Base-by-base conservation (phyloP, 2,329 filamentous ascomycete species). In the Aspergillus neoniger region DNA sequence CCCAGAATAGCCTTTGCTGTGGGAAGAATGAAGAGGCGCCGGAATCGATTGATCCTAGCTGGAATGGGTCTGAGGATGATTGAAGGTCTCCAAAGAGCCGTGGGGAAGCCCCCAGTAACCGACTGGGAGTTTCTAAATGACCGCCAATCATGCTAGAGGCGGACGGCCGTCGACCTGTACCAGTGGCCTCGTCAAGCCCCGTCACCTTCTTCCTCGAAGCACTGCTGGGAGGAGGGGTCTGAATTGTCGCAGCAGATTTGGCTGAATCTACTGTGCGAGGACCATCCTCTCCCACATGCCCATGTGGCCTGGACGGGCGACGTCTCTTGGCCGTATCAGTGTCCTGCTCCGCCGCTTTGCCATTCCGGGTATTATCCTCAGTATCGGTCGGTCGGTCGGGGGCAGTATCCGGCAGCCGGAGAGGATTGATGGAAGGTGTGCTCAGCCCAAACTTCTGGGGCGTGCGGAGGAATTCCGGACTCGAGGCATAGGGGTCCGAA, bases 211-310 rank as follows among this genome's bases (percentile, higher is more conserved):
- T 80, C 68, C 81, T 79, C 5, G 81, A 83, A 17, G 83, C 84
- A 72, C 85, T 80, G 25, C 85, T 87, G 2, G 85, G 85, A 52
- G 85, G 85, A 36, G 85, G 85, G 12, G 85, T 88, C 72, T 87
- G 85, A 78, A 87, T 86, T 14, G 77, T 79, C 36, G 77, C 77
- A 28, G 78, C 78, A 8, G 77, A 80, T 56, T 75, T 78, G 60
- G 73, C 70, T 12, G 76, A 76, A 48, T 72, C 72, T 49, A 74
- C 69, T 15, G 73, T 71, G 15, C 69, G 70, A 19, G 73, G 70
- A 9, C 69, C 72, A 58, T 76, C 71, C 47, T 77, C 72, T 43
- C 63, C 58, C 57, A 66, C 41, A 43, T 60, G 55, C 41, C 65
- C 67, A 58, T 71, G 65, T 7, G 70, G 70, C 55, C 69, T 76